A percentile compares a stretch with the other conserved stretches of the same genome.
phyloP scores from a whole-genome alignment of 257 asterid genomes.

The Solanum dulcamara region DNA sequence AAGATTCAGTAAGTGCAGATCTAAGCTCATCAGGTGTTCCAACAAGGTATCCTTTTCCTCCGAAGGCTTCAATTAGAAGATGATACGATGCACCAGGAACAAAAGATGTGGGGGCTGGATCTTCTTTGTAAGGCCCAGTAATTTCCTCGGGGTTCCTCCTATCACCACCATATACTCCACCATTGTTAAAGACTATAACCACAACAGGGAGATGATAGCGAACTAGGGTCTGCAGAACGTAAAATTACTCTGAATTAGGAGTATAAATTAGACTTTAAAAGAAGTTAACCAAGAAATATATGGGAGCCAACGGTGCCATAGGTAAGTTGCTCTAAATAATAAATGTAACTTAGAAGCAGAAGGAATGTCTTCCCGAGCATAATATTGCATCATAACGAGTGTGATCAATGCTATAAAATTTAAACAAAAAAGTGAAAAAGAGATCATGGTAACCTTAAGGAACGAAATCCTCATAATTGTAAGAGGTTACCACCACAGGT shows the following conservation, averaged over 20 bases:
- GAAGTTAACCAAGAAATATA: neutral
- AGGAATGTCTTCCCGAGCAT: neutral
- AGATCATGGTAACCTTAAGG: neutral
- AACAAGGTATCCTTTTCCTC: constrained; percentile 78
- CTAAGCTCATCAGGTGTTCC: constrained; percentile 74
- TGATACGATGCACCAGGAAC: constrained; percentile 88
- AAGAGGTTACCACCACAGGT: neutral
- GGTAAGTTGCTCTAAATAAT: neutral
- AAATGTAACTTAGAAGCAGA: neutral
- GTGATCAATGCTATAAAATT: neutral
- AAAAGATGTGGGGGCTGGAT: constrained; percentile 91
- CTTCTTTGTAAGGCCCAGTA: constrained; percentile 72
- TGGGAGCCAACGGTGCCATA: neutral
- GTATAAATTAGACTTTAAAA: neutral
- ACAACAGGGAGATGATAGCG: constrained; percentile 87
- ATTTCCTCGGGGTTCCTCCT: constrained; percentile 77
- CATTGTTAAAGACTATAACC: constrained; percentile 83
- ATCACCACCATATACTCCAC: constrained; percentile 90
- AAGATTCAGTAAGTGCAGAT: constrained; percentile 62
- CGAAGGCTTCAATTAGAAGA: constrained; percentile 65
- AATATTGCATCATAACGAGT: neutral
- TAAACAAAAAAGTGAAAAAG: neutral
- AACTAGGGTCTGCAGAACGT: constrained; percentile 47
- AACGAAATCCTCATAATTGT: neutral
- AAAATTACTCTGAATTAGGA: neutral